A percentile compares a stretch with the other conserved stretches of the same genome.
phyloP scores from a whole-genome alignment of 108 stramenopile genomes.

The Cyclotella cryptica region DNA sequence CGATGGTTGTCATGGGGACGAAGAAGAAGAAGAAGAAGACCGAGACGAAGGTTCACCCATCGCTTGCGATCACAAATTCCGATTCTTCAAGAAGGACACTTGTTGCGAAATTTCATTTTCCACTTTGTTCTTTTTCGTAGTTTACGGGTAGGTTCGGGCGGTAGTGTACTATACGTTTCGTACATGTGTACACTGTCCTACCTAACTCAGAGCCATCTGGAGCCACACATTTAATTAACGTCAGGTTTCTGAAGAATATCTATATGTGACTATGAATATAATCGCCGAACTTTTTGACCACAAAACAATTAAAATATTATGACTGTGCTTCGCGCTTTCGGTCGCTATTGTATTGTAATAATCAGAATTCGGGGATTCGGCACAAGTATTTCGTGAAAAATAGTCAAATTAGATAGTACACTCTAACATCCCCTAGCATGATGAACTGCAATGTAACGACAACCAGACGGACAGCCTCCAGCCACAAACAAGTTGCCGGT shows the following conservation, averaged over 20 bases:
- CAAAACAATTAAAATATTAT: no score
- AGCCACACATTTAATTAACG: slow-evolving; percentile 20
- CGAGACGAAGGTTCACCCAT: neutral
- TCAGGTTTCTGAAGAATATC: neutral
- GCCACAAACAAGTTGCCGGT: no score
- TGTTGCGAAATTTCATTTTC: neutral
- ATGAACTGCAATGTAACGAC: no score
- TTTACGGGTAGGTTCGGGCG: neutral
- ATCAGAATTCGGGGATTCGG: no score
- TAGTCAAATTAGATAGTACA: no score
- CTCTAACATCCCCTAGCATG: no score
- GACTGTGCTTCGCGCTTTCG: no score
- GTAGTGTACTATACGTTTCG: slow-evolving; percentile 5
- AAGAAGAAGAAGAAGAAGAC: neutral
- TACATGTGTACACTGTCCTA: neutral
- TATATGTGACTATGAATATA: no score
- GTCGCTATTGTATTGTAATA: no score
- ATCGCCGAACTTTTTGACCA: no score
- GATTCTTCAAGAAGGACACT: slow-evolving; percentile 1
- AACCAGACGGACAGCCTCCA: no score
- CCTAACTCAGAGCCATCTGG: slow-evolving; percentile 6
- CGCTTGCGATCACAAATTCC: slow-evolving; percentile 4
- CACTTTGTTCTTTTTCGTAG: slow-evolving; percentile 9
- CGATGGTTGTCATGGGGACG: neutral
- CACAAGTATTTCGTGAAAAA: no score